Base-by-base conservation (phyloP, 73 alveolate genomes). In the Strombidium stylifer region DNA sequence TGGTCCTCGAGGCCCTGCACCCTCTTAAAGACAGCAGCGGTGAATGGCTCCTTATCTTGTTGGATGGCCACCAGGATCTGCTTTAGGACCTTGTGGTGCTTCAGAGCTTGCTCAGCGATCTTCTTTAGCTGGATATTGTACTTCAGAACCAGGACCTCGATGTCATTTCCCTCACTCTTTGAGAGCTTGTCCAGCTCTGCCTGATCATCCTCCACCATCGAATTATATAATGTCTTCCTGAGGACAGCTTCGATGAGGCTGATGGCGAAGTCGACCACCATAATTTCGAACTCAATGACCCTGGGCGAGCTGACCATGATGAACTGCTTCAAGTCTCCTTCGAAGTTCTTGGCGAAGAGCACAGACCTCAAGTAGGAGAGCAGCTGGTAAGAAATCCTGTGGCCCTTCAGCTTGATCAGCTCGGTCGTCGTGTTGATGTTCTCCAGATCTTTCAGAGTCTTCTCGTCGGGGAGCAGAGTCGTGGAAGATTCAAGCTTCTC, bases 351-450 rank as follows among this genome's bases (percentile, higher is more conserved):
- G 12, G 32, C 44, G n/a, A n/a, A n/a, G 20, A 69, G 42, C 5
- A 69, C 64, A 4, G 56, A 32, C 23, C 82, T 69, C 62, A 69
- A 21, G 27, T 52, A 53, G 18, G 53, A 42, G 7, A 69, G 40
- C 32, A 69, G 26, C 24, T 65, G 34, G 6, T 69, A 61, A 37
- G 64, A 35, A 1, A 53, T 35, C 51, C 72, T 69, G 18, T 69
- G n/a, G 0, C 52, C 32, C 25, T 51, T 39, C 2, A 69, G 27
- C 42, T 31, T 69, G 36, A 69, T 34, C 3, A 21, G 3, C 31
- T 51, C 82, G 37, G 82, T 69, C 14, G 58, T 51, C 4, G 72
- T 54, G 34, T 69, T 64, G 0, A 69, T 32, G 32, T 69, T 69
- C 11, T 69, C 82, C 20, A 53, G 20, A 39, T 69, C 82, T 25